Evolutionary conservation across 1,284 basidiomycete species (phyloP).

Genomic region (Naganishia sp.): DNA sequence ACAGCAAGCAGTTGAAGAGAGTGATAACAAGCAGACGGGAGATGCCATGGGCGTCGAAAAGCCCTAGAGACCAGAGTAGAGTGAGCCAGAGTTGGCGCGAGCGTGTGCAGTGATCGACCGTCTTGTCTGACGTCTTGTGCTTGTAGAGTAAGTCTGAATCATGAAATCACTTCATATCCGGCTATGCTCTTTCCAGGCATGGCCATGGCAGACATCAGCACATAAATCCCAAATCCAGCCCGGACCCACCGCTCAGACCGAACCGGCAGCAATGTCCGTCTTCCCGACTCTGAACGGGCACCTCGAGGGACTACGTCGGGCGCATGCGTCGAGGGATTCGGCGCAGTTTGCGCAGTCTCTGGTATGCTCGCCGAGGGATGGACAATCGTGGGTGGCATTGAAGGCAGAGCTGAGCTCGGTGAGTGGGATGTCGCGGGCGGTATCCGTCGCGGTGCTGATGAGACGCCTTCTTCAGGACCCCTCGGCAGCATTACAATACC

Average conservation of each 20-base stretch:
- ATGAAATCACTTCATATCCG: too few species aligned
- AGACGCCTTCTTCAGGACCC: background rate
- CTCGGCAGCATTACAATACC: conserved; percentile 1
- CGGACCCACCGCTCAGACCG: background rate
- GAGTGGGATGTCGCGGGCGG: background rate
- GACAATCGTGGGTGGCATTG: conserved; percentile 6
- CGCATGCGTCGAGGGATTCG: conserved; percentile 1
- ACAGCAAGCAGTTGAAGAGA: too few species aligned
- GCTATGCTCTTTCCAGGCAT: background rate
- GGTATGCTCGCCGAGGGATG: conserved; percentile 27
- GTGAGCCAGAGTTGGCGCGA: too few species aligned
- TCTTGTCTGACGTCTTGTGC: background rate
- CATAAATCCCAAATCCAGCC: background rate
- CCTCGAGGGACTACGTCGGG: background rate
- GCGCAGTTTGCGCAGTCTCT: conserved; percentile 22
- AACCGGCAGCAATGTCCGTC: background rate
- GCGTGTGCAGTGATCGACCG: too few species aligned
- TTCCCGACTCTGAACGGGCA: conserved; percentile 10
- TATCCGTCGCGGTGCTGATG: background rate
- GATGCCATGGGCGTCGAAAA: too few species aligned
- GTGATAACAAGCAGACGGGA: too few species aligned
- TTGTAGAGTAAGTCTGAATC: too few species aligned
- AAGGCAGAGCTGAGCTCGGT: conserved; percentile 23
- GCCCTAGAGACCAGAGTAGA: too few species aligned
- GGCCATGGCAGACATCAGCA: background rate